A percentile compares a stretch with the other conserved stretches of the same genome.
phyloP scores from a whole-genome alignment of 2,329 filamentous ascomycete species.

The Diaporthe vaccinii region DNA sequence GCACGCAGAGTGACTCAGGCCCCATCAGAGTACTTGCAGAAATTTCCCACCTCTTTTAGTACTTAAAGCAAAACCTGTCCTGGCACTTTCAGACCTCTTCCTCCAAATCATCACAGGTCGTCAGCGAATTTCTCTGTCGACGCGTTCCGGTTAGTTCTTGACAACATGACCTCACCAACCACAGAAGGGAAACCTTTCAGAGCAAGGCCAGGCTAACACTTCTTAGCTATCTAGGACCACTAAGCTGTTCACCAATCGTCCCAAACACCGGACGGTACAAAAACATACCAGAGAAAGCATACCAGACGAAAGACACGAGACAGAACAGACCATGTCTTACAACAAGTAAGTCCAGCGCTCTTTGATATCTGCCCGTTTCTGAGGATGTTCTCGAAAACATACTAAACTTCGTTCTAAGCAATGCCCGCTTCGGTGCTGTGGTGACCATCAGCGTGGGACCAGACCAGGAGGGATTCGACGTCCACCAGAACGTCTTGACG shows the following conservation, averaged over 20 bases:
- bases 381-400: neutral
- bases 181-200: neutral
- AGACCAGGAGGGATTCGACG: neutral
- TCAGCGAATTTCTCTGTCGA: neutral
- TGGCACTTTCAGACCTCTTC: neutral
- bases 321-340: neutral
- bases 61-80: neutral
- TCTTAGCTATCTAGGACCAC: neutral
- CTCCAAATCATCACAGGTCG: neutral
- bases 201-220: neutral
- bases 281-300: neutral
- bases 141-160: neutral
- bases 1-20: neutral
- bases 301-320: neutral
- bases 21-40: neutral
- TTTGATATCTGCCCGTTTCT: no score
- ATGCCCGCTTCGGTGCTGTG: neutral
- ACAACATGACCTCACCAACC: no score
- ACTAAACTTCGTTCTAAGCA: neutral
- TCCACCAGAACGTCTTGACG: neutral
- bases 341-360: neutral
- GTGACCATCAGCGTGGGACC: slow-evolving; percentile 16
- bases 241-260: neutral
- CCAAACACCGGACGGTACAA: neutral
- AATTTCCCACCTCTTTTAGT: neutral